Base-by-base conservation (phyloP, 768 basidiomycete genomes). In the Amanita polypyramis region DNA sequence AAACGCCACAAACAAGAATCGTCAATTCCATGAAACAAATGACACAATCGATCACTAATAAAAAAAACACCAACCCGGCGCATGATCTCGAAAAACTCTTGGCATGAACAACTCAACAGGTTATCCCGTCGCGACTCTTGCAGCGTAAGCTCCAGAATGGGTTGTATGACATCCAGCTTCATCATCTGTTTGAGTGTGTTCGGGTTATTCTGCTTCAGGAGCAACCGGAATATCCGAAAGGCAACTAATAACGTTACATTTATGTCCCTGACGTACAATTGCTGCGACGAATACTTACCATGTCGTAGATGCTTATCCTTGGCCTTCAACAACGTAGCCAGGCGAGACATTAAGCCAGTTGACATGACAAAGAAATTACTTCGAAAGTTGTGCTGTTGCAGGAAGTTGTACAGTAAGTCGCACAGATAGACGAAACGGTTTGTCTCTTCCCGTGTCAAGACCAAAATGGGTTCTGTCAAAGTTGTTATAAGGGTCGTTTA, bases 1-100 rank as follows among this genome's bases (percentile, higher is more conserved):
- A 38, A 39, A 39, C 29, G 43, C 43, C 33, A 45, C 43, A 45
- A 48, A 40, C 25, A 48, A 29, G 29, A 34, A 32, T 21, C 17
- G 32, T 49, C 39, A 42, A 49, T 49, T 21, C 20, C 19, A 23
- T 49, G 27, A 49, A 32, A 42, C 47, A 49, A 14, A 49, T 42
- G 19, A 42, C 40, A 33, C 17, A 48, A 32, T 29, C 27, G 21
- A 14, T 33, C 19, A 49, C 47, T 49, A 49, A 38, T 42, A 29
- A 39, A 47, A 39, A 23, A 30, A 8, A n/a, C 15, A 65, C 77
- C 53, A 52, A 94, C 93, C 68, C 80, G 76, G 47, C 92, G 82
- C 64, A 98, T 86, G 55, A 79, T 76, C 56, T 99, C 96, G 57
- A 98, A 93, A 53, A 88, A 86, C 62, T 98, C 96, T 62, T 96